phyloP scores from a whole-genome alignment of 768 basidiomycete genomes.

The Mrakia gelida region DNA sequence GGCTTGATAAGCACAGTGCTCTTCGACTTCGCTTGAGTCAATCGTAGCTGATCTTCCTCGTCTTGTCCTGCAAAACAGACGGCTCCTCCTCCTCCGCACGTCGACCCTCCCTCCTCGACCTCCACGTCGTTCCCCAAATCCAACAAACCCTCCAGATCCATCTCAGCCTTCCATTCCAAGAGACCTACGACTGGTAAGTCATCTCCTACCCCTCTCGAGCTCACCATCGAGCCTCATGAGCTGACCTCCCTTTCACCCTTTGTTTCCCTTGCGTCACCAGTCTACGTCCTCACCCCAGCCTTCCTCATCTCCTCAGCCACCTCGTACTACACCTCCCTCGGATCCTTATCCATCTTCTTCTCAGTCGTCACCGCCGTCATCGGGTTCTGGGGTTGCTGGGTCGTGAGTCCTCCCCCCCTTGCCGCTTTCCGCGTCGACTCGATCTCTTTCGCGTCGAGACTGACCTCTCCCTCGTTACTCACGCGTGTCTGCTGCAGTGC shows the following conservation, averaged over 20 bases:
- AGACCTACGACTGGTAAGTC: not conserved
- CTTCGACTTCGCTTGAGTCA: no score
- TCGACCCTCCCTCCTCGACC: not conserved
- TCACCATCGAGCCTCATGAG: not conserved
- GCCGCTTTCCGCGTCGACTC: not conserved
- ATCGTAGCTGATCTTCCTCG: not conserved
- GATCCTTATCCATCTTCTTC: conserved; percentile 17
- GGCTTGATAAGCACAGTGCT: no score
- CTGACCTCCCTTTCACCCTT: not conserved
- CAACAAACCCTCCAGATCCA: not conserved
- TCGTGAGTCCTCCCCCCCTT: conserved; percentile 10
- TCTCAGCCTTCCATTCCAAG: conserved; percentile 12
- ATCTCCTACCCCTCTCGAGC: not conserved
- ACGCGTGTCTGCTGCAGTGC: not conserved
- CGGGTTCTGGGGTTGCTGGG: conserved; percentile 21
- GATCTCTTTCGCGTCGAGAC: no score
- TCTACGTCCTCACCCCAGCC: conserved; percentile 15
- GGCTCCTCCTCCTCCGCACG: conserved; percentile 2
- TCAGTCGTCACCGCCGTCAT: conserved; percentile 8
- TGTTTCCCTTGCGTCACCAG: not conserved
- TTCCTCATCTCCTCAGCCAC: conserved; percentile 20
- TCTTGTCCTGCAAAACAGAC: not conserved
- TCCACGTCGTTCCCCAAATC: not conserved
- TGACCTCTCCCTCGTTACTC: no score
- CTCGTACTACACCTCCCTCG: conserved; percentile 14